These are phyloP conservation scores for Rhizophagus sp. DNA, from an alignment of 192 early-diverging fungal species.

Conservation along the genomic window DNA sequence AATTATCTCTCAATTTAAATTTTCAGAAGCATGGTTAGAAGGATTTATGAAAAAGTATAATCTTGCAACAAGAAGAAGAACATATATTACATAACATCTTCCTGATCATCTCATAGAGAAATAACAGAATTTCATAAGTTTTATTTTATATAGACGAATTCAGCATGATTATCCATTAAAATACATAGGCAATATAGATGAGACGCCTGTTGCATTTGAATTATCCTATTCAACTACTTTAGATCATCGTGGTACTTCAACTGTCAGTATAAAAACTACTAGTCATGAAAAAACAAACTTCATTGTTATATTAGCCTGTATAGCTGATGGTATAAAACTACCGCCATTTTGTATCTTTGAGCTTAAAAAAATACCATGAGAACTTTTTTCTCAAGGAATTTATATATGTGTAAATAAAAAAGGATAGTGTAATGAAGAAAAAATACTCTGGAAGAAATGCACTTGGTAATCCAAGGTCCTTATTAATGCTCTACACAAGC, in stretches of 20 bases:
- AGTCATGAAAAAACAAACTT: too few species aligned
- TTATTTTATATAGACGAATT: slow-evolving; percentile 9
- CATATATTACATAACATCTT: neutral
- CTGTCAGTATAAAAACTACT: too few species aligned
- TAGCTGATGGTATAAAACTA: neutral
- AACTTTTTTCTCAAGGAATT: neutral
- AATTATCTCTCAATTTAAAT: too few species aligned
- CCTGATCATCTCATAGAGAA: neutral
- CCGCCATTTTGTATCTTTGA: neutral
- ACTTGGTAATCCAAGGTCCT: too few species aligned
- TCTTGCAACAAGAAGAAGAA: too few species aligned
- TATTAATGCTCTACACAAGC: too few species aligned
- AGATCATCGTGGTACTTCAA: neutral
- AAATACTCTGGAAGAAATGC: too few species aligned
- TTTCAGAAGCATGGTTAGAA: too few species aligned
- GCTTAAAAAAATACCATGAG: neutral
- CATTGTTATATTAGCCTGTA: too few species aligned
- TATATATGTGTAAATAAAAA: neutral
- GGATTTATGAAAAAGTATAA: too few species aligned
- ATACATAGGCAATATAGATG: slow-evolving; percentile 22
- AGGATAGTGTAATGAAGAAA: neutral
- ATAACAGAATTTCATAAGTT: slow-evolving; percentile 16
- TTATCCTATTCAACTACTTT: neutral
- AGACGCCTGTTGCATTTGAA: slow-evolving; percentile 12
- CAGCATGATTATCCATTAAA: slow-evolving; percentile 13